Percentiles rank a stretch among this genome's conserved stretches.
These are phyloP conservation scores for Diaporthe aspalathi DNA, from an alignment of 2,329 filamentous ascomycete genomes.

Conservation along the genomic window DNA sequence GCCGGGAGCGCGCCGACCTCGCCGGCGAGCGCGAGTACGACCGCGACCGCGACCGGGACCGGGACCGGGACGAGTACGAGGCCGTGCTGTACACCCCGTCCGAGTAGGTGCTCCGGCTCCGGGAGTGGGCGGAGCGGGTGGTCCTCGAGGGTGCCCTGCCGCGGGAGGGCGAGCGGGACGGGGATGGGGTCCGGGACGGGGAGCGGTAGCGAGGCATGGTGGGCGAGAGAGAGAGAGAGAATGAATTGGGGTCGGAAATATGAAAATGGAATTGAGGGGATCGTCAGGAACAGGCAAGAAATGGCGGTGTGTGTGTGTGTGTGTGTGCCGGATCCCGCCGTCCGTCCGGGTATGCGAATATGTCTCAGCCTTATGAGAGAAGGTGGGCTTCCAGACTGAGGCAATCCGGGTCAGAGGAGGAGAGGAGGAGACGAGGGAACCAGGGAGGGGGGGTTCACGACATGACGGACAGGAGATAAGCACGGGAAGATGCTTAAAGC, in stretches of 20 bases:
- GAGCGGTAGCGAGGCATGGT: conserved; percentile 43
- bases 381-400: not conserved
- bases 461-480: conserved; percentile 5
- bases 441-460: conserved; percentile 6
- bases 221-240: too few species aligned
- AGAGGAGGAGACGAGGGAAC: not conserved
- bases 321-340: too few species aligned
- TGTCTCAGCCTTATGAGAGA: conserved; percentile 31
- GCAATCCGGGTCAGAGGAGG: not conserved
- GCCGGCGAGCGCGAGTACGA: conserved; percentile 29
- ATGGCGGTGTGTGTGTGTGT: not conserved
- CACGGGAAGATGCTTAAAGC: not conserved
- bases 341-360: not conserved
- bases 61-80: conserved; percentile 38
- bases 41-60: not conserved
- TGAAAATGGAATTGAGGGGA: not conserved
- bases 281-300: not conserved
- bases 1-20: conserved; percentile 22
- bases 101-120: conserved; percentile 29
- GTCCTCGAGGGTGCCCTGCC: conserved; percentile 19
- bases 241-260: not conserved
- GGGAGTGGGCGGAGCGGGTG: not conserved
- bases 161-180: conserved; percentile 40
- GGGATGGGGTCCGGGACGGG: conserved; percentile 41
- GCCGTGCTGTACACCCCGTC: conserved; percentile 39